Evolutionary conservation across 2,329 filamentous ascomycete species (phyloP), one percentile per base, ranked within the genome.

Genomic region (Fusarium albidum): DNA sequence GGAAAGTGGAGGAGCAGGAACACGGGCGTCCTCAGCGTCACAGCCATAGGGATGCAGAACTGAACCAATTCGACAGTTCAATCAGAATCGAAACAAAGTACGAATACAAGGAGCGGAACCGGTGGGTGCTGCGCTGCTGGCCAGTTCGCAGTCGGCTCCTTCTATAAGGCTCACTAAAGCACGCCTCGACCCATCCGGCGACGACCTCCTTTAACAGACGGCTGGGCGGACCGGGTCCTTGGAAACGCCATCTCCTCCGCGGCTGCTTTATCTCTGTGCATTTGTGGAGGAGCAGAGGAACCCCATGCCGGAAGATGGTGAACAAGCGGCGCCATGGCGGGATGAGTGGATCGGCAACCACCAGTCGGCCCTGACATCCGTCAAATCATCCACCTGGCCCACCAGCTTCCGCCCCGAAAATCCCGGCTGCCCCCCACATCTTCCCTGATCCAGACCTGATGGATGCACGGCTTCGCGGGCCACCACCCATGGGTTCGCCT

Each of bases 281-380:
- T 38, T 18, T 34, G 42, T 54, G 26, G 29, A 53, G 43, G 57
- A 57, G 37, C 48, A 46, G 46, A 59, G 28, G 47, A 45, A 31
- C 48, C 32, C 49, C 48, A 40, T 37, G 43, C 27, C 25, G 46
- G 39, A 31, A 28, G 49, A 17, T 44, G 39, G 52, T 52, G 37
- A 49, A 37, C 31, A 48, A 49, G 55, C 39, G 43, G 40, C 46
- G 46, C 41, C 48, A 55, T 49, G 41, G 41, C 44, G 40, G 43
- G 40, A 49, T 25, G 38, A 47, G 64, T 66, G 64, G 65, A 63
- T 59, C 65, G 63, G 21, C 17, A 49, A 50, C 48, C 58, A 60
- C 41, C 33, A 56, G 59, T 66, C 65, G 65, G 65, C 56, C 65
- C 65, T 67, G 52, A 50, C 65, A 67, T 67, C 65, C 65, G 65